A percentile compares a stretch with the other conserved stretches of the same genome.
These are phyloP conservation scores for Ophiocordyceps camponoti-rufipedis DNA, from an alignment of 2,329 filamentous ascomycete species.

Conservation along the genomic window DNA sequence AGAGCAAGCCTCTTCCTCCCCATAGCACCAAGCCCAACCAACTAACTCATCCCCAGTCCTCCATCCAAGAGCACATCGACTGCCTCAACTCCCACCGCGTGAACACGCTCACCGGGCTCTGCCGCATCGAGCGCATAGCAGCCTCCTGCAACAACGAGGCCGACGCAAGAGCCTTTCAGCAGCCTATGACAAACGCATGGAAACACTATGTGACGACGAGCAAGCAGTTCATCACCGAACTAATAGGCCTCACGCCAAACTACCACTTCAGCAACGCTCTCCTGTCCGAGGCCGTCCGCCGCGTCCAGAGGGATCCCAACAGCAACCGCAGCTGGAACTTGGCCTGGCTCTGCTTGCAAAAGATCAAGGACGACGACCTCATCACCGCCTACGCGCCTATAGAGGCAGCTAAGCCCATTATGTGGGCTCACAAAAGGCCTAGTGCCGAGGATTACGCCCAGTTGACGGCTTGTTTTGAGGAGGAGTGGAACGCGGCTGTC, in stretches of 20 bases:
- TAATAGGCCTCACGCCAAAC: constrained; percentile 46
- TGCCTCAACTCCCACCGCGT: constrained; percentile 48
- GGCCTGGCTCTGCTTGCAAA: constrained; percentile 52
- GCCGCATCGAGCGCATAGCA: constrained; percentile 50
- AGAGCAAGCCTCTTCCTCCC: constrained; percentile 1
- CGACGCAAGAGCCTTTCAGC: constrained; percentile 37
- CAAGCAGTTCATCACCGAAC: constrained; percentile 49
- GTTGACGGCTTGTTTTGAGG: constrained; percentile 42
- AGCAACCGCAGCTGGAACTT: constrained; percentile 60
- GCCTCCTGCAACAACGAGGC: constrained; percentile 37
- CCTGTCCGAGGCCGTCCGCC: constrained; percentile 43
- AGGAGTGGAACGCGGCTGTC: constrained; percentile 49
- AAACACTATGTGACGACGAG: constrained; percentile 50
- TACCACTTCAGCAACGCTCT: constrained; percentile 51
- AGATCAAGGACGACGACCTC: constrained; percentile 44
- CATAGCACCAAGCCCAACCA: too few species aligned
- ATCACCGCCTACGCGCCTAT: constrained; percentile 40
- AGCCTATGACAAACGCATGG: constrained; percentile 54
- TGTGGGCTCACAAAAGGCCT: constrained; percentile 49
- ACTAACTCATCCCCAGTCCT: constrained; percentile 21
- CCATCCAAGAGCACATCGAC: constrained; percentile 39
- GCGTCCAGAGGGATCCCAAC: constrained; percentile 44
- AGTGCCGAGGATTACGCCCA: constrained; percentile 34
- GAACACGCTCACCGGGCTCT: constrained; percentile 55
- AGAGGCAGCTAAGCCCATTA: constrained; percentile 44